Evolutionary conservation across 2,329 filamentous ascomycete genomes (phyloP), one percentile per base, ranked within the genome.

Genomic region (Clonostachys byssicola): DNA sequence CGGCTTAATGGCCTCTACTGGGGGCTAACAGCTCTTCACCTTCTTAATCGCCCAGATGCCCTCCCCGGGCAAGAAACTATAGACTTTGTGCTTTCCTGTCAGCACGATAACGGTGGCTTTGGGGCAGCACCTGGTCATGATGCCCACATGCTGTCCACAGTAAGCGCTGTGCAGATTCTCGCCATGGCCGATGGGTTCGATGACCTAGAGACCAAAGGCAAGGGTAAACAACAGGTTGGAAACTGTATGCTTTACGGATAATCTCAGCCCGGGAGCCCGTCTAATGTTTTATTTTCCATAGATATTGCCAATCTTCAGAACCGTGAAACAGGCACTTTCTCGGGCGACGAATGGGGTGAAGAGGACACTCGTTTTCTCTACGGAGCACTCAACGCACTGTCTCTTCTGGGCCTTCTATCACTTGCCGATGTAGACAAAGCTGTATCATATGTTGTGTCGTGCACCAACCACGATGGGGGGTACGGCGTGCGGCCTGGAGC

Each of bases 1-100:
- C 90, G 94, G 51, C 80, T 99, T 49, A 96, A 94, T 64, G 94
- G 94, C 41, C 81, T 99, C 43, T 99, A 99, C 69, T 99, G 94
- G 94, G 94, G 94, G 13, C 71, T 99, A 48, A 94, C 86, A 7
- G 87, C 92, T 7, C 79, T 97, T 39, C 88, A 96, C 72, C 78
- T 97, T 30, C 82, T 99, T 49, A 81, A 85, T 43, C 85, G 80
- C 47, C 89, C 92, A 2, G 83, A 95, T 52, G 90, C 87, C 4
- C 80, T 99, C 10, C 87, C 92, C 12, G 83, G 89, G 46, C 77
- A 85, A 46, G 83, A 89, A 52, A 88, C 94, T 20, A 86, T 99
- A 60, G 83, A 92, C 56, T 99, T 95, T 68, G 88, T 97, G n/a
- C 79, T 96, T 44, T 92, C 88, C n/a, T 99, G 94, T 57, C 86